Evolutionary conservation across 331 rosid genomes (phyloP), one percentile per base, ranked within the genome.

Genomic region (Cydonia oblonga): DNA sequence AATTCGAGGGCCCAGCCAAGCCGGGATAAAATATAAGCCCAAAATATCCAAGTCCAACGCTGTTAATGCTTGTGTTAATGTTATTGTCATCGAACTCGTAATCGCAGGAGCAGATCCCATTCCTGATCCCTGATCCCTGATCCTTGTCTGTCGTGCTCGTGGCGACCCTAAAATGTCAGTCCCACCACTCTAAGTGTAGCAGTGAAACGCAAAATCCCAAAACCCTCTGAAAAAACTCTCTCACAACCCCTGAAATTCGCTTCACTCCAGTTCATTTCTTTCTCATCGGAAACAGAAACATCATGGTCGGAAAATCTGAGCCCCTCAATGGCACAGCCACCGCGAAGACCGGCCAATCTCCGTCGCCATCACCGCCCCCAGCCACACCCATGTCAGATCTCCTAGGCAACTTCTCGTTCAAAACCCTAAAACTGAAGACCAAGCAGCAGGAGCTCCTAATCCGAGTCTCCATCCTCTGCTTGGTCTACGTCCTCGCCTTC

Each of bases 381-480:
- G 10, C 68, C 22, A 44, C 69, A 3, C 2, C 77, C 32, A 60
- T 69, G 22, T n/a, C 87, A 30, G 96, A 91, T 93, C 91, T 91
- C 58, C 69, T 74, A 9, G 25, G 9, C 49, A 68, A 35, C 44
- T n/a, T 89, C 46, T 61, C 90, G 2, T 63, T 85, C 74, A 87
- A 89, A 84, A 72, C 84, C 69, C 42, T 91, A 15, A 95, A 90
- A 77, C 90, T 95, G 14, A 95, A 95, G 69, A 95, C 99, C 6
- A 95, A 91, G 84, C 96, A 95, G 29, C 97, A 95, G 69, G 99
- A 95, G 83, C 96, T 95, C 5, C 92, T 95, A 63, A 78, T 95
- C 84, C 97, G 99, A 2, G 90, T 95, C 30, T 51, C 93, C 6
- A 83, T 87, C 23, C 92, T 95, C 1, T 29, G 73, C 22, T 88